Evolutionary conservation across 768 basidiomycete genomes (phyloP).

Genomic region (Russula sp.): DNA sequence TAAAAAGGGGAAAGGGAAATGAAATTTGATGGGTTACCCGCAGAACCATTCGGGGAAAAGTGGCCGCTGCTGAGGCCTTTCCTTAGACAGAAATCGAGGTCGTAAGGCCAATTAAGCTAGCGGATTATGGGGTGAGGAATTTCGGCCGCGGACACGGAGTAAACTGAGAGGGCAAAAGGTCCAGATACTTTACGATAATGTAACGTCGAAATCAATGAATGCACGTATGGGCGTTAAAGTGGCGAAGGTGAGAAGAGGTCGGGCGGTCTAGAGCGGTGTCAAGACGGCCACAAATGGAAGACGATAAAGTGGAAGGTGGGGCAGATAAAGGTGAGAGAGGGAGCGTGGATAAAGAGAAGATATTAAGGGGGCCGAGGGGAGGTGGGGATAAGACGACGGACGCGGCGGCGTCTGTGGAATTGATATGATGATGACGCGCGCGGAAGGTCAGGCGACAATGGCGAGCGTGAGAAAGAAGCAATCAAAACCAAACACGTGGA

Average conservation of each 20-base stretch:
- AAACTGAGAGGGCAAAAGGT: no score
- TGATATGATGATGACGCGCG: conserved; percentile 5
- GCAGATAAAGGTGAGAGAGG: background rate
- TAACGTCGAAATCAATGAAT: no score
- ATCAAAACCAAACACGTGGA: conserved; percentile 22
- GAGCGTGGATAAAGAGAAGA: background rate
- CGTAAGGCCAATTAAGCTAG: background rate
- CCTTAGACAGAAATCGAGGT: background rate
- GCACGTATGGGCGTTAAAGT: background rate
- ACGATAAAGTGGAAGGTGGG: background rate
- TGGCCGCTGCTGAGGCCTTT: background rate
- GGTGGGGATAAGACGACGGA: conserved; percentile 8
- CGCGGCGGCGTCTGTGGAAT: background rate
- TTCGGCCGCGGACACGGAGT: background rate
- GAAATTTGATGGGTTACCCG: background rate
- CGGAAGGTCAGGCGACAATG: conserved; percentile 9
- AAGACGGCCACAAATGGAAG: background rate
- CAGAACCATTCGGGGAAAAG: background rate
- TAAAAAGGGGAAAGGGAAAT: background rate
- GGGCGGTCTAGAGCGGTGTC: background rate
- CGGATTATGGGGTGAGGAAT: background rate
- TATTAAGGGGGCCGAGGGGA: conserved; percentile 10
- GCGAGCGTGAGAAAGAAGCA: conserved; percentile 19
- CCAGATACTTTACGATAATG: background rate
- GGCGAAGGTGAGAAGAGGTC: background rate